These are phyloP conservation scores for Nakataea oryzae DNA, from an alignment of 2,329 filamentous ascomycete species.

Conservation along the genomic window DNA sequence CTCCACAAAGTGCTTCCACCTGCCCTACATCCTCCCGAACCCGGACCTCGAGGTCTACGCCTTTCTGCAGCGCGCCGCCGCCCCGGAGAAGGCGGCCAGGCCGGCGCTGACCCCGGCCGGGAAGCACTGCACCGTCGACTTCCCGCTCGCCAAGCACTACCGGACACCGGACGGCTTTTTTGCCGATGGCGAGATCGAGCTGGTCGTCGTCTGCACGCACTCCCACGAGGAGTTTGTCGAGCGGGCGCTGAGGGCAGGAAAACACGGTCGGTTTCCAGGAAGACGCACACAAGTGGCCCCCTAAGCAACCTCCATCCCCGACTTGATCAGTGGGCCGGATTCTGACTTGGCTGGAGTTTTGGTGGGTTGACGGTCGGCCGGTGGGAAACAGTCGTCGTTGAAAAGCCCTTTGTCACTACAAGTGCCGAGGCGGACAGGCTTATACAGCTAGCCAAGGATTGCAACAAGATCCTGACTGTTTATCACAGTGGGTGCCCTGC, in stretches of 20 bases:
- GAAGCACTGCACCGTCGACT: constrained; percentile 37
- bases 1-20: constrained; percentile 35
- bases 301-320: not conserved
- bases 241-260: constrained; percentile 44
- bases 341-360: not conserved
- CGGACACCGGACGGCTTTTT: constrained; percentile 47
- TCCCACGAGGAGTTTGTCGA: constrained; percentile 46
- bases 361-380: not conserved
- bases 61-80: constrained; percentile 33
- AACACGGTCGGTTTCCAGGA: constrained; percentile 34
- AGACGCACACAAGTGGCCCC: not conserved
- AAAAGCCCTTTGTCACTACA: constrained; percentile 57
- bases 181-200: constrained; percentile 43
- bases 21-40: constrained; percentile 37
- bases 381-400: constrained; percentile 39
- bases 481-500: constrained; percentile 36
- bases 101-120: constrained; percentile 8
- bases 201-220: constrained; percentile 52
- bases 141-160: constrained; percentile 42
- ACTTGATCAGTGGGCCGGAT: not conserved
- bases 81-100: constrained; percentile 8
- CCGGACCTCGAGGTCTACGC: constrained; percentile 33
- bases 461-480: constrained; percentile 36
- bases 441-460: constrained; percentile 32
- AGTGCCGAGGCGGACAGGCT: constrained; percentile 45